Evolutionary conservation across 345 rosid species (phyloP), one percentile per base, ranked within the genome.

Genomic region (Boechera divaricarpa): DNA sequence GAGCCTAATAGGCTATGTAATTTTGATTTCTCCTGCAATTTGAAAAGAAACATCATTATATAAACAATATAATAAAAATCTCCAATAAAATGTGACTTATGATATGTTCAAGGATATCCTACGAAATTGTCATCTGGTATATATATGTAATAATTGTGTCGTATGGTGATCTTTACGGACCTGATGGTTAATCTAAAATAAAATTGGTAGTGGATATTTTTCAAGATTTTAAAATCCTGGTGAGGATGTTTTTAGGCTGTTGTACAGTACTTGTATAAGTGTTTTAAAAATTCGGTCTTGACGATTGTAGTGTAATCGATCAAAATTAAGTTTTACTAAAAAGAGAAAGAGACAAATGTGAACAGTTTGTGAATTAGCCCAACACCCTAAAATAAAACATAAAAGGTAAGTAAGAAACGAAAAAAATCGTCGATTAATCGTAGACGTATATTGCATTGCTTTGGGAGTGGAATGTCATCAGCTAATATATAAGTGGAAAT

Each of bases 401-500:
- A 15, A 5, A 64, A 45, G 1, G 10, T n/a, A 24, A 4, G 28
- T 10, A 15, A 12, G 15, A 48, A 45, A 64, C 18, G 18, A 63
- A 45, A 13, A 7, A 42, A 42, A 12, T 5, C 15, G 10, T 52
- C 29, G 36, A 33, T 33, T 33, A 42, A 55, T 41, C 53, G 29
- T 55, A 2, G 71, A 36, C 10, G 51, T 39, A 5, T 69, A 42
- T 16, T 16, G 55, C 7, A 2, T 44, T 16, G 41, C 21, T 16
- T 57, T 32, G 32, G 18, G 38, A 49, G 26, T 38, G 51, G 74
- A 70, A 58, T 56, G 29, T 39, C 54, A 39, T 58, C 67, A 8
- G 6, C 57, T 45, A 2, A 31, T 15, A 55, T 42, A 42, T 11
- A n/a, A 44, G 53, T 18, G 33, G 11, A 44, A 15, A 42, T 31